Base-by-base conservation (phyloP, 1,284 basidiomycete species). In the Pterula multifida region DNA sequence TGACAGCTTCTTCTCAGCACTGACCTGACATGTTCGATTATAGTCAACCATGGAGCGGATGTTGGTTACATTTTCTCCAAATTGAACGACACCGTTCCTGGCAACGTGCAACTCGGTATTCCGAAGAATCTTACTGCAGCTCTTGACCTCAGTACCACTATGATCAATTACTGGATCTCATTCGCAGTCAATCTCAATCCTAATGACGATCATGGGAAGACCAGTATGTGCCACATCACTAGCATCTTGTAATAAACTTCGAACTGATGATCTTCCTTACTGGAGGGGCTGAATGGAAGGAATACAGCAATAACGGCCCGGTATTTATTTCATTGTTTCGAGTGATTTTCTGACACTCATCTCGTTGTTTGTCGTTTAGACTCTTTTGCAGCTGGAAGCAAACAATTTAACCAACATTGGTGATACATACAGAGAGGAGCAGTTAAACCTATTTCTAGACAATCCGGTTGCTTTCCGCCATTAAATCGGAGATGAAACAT, bases 91-190 rank as follows among this genome's bases (percentile, higher is more conserved):
- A 32, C 28, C 6, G 12, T 47, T 6, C 28, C 28, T 15, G 22
- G 26, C 23, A 25, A 24, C 12, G 4, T 47, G 6, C 6, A 11
- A 6, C 39, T 42, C 39, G 39, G 39, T 4, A 17, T 9, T 4
- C 39, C 39, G 12, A n/a, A 13, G 45, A 47, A 28, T 47, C 22
- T 15, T 12, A 24, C 45, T 4, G 26, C 13, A 2, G 49, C 52
- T 1, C 21, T 48, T 12, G n/a, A 48, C 35, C 52, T 67, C 3
- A 59, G 61, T 45, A 39, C 44, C n/a, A 26, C 26, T 11, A 63
- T 66, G 60, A 56, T 62, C 48, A 60, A 65, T 45, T 65, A 65
- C 36, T 66, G 64, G 63, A 52, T 66, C 22, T 65, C 65, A 3
- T 66, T 66, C 49, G 61, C 58, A 1, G 56, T 53, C 11, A 59